Conservation (phyloP, 768 basidiomycete species). For the Lactifluus volemus region DNA sequence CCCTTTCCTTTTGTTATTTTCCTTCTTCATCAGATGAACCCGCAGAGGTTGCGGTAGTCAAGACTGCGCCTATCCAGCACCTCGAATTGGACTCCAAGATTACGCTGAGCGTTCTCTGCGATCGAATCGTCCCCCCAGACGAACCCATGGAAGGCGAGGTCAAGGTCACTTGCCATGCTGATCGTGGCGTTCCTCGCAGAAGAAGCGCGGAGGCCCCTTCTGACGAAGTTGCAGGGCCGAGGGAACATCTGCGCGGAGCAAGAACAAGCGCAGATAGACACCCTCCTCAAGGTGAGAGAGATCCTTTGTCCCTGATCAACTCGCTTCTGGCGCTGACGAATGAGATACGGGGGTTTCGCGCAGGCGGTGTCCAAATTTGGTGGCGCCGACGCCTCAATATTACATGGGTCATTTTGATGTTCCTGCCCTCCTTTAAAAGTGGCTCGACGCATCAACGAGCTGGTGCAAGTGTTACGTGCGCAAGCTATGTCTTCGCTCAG, state of each 20-base stretch:
- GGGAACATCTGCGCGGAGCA: constrained; percentile 35
- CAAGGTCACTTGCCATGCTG: constrained; percentile 21
- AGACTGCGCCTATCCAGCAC: constrained; percentile 51
- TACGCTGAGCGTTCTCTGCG: constrained; percentile 51
- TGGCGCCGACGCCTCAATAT: constrained; percentile 37
- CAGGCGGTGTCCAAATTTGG: constrained; percentile 45
- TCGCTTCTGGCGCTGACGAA: neutral
- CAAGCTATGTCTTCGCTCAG: constrained; percentile 30
- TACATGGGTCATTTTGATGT: constrained; percentile 44
- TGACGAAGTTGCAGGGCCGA: constrained; percentile 36
- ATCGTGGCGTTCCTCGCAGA: constrained; percentile 38
- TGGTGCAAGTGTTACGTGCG: constrained; percentile 35
- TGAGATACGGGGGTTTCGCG: neutral
- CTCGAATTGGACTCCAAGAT: constrained; percentile 43
- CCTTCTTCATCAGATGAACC: constrained; percentile 42
- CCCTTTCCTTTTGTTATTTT: neutral
- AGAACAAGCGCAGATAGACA: constrained; percentile 40
- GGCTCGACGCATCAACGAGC: constrained; percentile 30
- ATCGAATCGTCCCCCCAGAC: constrained; percentile 49
- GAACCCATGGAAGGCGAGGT: constrained; percentile 52
- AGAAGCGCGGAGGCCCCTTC: constrained; percentile 40
- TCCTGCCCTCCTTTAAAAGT: constrained; percentile 39
- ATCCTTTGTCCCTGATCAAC: constrained; percentile 1
- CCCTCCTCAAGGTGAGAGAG: constrained; percentile 38
- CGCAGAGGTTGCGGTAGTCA: constrained; percentile 54